phyloP scores from a whole-genome alignment of 2,329 filamentous ascomycete genomes.

The Verticillium dahliae region DNA sequence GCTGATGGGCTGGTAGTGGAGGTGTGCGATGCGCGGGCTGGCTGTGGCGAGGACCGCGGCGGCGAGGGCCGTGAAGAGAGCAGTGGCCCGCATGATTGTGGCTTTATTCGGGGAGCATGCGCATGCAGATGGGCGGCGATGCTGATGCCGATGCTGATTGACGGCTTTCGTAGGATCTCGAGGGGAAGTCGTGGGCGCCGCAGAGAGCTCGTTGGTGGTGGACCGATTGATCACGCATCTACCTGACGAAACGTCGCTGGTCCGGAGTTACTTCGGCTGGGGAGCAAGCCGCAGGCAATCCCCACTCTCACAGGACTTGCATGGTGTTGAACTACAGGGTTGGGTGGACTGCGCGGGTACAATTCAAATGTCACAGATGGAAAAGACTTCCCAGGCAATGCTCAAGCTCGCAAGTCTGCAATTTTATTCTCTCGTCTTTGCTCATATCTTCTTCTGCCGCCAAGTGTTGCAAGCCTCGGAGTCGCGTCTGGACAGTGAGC shows the following conservation, averaged over 20 bases:
- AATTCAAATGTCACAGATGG: too few relatives aligned
- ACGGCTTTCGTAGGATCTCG: neutral
- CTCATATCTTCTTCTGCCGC: neutral
- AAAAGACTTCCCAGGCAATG: neutral
- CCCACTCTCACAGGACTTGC: too few relatives aligned
- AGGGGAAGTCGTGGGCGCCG: neutral
- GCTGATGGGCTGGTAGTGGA: constrained; percentile 48
- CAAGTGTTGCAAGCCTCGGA: neutral
- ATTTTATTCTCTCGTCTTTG: neutral
- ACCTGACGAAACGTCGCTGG: neutral
- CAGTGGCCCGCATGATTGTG: constrained; percentile 31
- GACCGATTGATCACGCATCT: too few relatives aligned
- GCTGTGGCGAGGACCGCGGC: constrained; percentile 31
- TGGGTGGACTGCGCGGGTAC: too few relatives aligned
- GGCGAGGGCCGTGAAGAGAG: constrained; percentile 34
- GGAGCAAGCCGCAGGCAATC: too few relatives aligned
- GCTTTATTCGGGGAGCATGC: neutral
- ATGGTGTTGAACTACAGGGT: too few relatives aligned
- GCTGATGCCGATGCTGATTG: neutral
- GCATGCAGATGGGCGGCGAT: neutral
- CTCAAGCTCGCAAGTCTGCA: neutral
- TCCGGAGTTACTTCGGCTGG: neutral
- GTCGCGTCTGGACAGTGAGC: neutral
- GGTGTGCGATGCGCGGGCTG: constrained; percentile 36
- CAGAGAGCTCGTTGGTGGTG: too few relatives aligned